A percentile compares a stretch with the other conserved stretches of the same genome.
These are phyloP conservation scores for Sphagnum magellanicum DNA, from an alignment of 228 moss, liverwort and hornwort genomes.

Conservation along the genomic window DNA sequence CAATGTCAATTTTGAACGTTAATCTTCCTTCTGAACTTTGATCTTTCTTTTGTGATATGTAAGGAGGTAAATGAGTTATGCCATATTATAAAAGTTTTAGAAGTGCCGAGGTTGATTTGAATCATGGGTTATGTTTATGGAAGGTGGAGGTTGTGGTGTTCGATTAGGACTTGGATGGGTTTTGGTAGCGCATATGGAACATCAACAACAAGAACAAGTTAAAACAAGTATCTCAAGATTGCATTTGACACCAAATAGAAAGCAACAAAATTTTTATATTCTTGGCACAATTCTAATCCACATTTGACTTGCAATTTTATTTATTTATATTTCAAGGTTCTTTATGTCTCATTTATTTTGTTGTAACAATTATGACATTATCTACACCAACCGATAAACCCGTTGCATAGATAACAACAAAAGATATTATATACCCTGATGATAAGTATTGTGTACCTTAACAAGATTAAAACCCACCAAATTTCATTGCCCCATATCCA, in stretches of 20 bases:
- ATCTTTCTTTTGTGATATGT: too few species aligned
- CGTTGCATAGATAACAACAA: neutral
- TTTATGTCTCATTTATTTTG: slow-evolving; percentile 86
- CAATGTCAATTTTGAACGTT: too few species aligned
- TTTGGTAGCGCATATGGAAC: slow-evolving; percentile 87
- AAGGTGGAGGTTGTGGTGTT: slow-evolving; percentile 91
- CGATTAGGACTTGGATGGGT: slow-evolving; percentile 89
- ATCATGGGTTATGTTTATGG: neutral
- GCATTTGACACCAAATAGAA: too few species aligned
- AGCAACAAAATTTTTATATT: neutral
- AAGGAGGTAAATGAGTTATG: too few species aligned
- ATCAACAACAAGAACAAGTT: neutral
- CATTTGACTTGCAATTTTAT: too few species aligned
- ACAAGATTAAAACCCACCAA: neutral
- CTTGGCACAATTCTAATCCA: neutral
- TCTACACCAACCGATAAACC: slow-evolving; percentile 22
- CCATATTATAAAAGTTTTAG: too few species aligned
- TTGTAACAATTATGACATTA: slow-evolving; percentile 80
- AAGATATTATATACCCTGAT: too few species aligned
- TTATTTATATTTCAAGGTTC: too few species aligned
- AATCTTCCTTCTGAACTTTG: too few species aligned
- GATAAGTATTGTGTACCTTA: neutral
- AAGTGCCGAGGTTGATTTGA: too few species aligned
- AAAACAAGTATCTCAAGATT: neutral
- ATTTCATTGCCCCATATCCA: neutral